Conservation (phyloP, 2,329 filamentous ascomycete genomes). For the Cercospora beticola region DNA sequence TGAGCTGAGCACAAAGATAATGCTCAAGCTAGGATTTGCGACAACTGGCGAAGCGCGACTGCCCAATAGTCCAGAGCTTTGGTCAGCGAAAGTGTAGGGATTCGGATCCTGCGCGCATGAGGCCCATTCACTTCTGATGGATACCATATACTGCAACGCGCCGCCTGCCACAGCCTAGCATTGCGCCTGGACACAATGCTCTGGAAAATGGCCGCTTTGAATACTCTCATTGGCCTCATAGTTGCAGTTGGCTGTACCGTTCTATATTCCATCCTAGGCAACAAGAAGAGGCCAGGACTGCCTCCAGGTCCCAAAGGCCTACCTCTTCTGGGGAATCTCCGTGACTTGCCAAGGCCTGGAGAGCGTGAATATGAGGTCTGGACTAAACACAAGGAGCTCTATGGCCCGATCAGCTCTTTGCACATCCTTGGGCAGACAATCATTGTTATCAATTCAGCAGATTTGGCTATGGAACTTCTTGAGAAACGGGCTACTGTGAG, state of each 20-base stretch:
- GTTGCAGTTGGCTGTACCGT: not conserved
- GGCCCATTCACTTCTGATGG: not conserved
- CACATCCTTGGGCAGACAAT: conserved; percentile 46
- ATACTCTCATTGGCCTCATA: not conserved
- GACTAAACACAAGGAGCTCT: conserved; percentile 42
- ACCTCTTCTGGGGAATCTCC: conserved; percentile 28
- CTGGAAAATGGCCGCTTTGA: not conserved
- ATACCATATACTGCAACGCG: not conserved
- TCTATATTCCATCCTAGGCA: too few species aligned
- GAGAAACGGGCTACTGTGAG: conserved; percentile 41
- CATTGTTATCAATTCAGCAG: conserved; percentile 43
- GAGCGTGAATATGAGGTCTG: conserved; percentile 44
- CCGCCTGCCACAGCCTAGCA: not conserved
- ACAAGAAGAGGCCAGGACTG: conserved; percentile 4
- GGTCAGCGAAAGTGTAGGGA: not conserved
- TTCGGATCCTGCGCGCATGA: not conserved
- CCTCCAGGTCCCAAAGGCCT: conserved; percentile 27
- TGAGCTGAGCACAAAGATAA: not conserved
- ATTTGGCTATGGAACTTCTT: conserved; percentile 42
- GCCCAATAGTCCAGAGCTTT: not conserved
- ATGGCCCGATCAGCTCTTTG: conserved; percentile 40
- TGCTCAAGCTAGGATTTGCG: not conserved
- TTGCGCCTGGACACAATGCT: not conserved
- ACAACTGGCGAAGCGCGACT: not conserved
- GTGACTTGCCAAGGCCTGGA: conserved; percentile 28